Conservation (phyloP, 305 asterid species). For the Fraxinus latifolia region DNA sequence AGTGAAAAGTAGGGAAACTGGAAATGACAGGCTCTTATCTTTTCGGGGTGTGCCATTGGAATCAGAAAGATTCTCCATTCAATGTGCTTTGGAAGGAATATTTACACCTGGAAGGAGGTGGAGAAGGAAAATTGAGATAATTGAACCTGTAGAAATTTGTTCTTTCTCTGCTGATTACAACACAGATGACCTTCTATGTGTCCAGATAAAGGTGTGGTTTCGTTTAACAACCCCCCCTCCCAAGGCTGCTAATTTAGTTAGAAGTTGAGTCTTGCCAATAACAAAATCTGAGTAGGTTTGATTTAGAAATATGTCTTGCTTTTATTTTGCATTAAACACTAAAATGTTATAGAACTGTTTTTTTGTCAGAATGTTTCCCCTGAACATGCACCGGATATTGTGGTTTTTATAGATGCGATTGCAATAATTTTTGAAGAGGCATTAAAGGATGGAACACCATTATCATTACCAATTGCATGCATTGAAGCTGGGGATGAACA, state of each 20-base stretch:
- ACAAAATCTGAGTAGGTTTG: constrained; percentile 7
- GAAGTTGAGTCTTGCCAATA: constrained; percentile 11
- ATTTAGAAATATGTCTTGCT: constrained; percentile 9
- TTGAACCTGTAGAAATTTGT: constrained; percentile 82
- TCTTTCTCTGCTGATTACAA: constrained; percentile 83
- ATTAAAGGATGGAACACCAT: constrained; percentile 77
- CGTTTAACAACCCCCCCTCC: neutral
- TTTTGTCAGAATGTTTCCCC: constrained; percentile 81
- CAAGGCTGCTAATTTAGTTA: neutral
- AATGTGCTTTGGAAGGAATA: constrained; percentile 95
- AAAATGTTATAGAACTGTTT: constrained; percentile 20
- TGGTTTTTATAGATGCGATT: constrained; percentile 77
- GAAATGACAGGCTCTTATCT: constrained; percentile 67
- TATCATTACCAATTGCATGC: constrained; percentile 73
- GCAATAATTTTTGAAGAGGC: constrained; percentile 86
- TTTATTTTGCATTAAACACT: constrained; percentile 3
- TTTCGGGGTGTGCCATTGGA: constrained; percentile 90
- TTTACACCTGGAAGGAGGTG: constrained; percentile 93
- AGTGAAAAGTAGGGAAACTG: constrained; percentile 48
- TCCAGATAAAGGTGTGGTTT: constrained; percentile 69
- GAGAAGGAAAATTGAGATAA: constrained; percentile 90
- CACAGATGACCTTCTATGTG: constrained; percentile 89
- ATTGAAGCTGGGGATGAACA: constrained; percentile 82
- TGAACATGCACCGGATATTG: constrained; percentile 62
- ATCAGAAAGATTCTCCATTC: constrained; percentile 88